Conservation (phyloP, 805 yeast species). For the Cyberlindnera veronae region DNA sequence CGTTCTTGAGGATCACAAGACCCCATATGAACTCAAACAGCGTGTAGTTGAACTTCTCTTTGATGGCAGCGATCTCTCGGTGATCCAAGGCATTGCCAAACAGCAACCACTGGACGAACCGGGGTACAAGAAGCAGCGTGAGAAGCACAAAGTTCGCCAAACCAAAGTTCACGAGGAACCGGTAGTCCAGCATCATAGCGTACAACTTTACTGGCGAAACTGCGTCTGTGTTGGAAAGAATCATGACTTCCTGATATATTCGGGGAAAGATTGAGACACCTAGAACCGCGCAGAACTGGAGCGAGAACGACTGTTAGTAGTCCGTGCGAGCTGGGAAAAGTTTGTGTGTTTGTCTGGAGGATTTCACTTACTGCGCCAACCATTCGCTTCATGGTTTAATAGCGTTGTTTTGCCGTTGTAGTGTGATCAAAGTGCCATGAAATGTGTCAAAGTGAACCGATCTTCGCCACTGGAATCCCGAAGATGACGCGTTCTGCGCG, state of each 20-base stretch:
- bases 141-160: conserved; percentile 11
- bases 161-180: conserved; percentile 13
- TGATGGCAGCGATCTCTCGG: conserved; percentile 8
- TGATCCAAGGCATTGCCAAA: conserved; percentile 12
- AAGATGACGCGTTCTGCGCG: no score
- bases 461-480: no score
- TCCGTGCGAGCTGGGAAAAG: not conserved
- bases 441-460: no score
- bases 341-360: no score
- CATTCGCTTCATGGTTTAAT: no score
- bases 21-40: conserved; percentile 20
- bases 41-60: conserved; percentile 17
- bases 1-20: conserved; percentile 13
- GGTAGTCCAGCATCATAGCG: conserved; percentile 3
- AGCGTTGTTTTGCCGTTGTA: no score
- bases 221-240: conserved; percentile 1
- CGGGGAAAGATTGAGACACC: conserved; percentile 12
- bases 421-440: no score
- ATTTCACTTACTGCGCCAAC: no score
- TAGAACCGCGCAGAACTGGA: conserved; percentile 7
- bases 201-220: conserved; percentile 3
- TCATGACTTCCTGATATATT: conserved; percentile 8
- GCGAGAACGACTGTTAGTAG: conserved; percentile 5
- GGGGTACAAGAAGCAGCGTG: conserved; percentile 5
- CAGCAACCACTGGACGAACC: conserved; percentile 10